Evolutionary conservation across 768 basidiomycete genomes (phyloP), one percentile per base, ranked within the genome.

Genomic region (Mycena maculata): DNA sequence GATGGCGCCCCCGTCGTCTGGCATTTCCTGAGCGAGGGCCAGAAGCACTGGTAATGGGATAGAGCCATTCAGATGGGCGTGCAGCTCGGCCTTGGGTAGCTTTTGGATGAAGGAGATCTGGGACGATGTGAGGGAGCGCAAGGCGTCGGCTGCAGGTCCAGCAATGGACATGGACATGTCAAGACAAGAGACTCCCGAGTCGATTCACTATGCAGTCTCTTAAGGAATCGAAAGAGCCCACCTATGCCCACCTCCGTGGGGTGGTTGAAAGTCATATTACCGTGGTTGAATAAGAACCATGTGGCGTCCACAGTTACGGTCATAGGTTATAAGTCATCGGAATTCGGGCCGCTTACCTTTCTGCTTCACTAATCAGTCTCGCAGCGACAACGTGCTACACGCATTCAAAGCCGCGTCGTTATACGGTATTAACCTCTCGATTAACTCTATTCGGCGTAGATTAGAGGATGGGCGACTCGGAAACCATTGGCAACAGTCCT

Each of bases 81-180:
- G 65, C 20, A 95, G 84, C 73, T 95, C 94, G 1, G 93, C 92
- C 77, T 95, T 95, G 20, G 90, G 91, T 0, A 94, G 83, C 2
- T 66, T 64, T 53, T 86, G 81, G 41, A 95, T 79, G 76, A 94
- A 95, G 6, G 76, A 42, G 30, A 89, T 58, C 69, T 94, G 88
- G 12, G 77, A 13, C 15, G 39, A 25, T 11, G 52, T 54, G 1
- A 62, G 31, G n/a, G 60, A 62, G n/a, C 33, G 30, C 31, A 62
- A 22, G 11, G 60, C 60, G 10, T 39, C 42, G 20, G 60, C 60
- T 15, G 60, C 41, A 27, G 33, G 41, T 44, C 60, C 60, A 22
- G 60, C 15, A 33, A 54, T 30, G 25, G 20, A 13, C 8, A 6
- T 13, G 13, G 33, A 7, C 33, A 36, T 36, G n/a, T n/a, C n/a